A percentile compares a stretch with the other conserved stretches of the same genome.
These are phyloP conservation scores for Auxenochlorella pyrenoidosa DNA, from an alignment of 139 green algal species.

Conservation along the genomic window DNA sequence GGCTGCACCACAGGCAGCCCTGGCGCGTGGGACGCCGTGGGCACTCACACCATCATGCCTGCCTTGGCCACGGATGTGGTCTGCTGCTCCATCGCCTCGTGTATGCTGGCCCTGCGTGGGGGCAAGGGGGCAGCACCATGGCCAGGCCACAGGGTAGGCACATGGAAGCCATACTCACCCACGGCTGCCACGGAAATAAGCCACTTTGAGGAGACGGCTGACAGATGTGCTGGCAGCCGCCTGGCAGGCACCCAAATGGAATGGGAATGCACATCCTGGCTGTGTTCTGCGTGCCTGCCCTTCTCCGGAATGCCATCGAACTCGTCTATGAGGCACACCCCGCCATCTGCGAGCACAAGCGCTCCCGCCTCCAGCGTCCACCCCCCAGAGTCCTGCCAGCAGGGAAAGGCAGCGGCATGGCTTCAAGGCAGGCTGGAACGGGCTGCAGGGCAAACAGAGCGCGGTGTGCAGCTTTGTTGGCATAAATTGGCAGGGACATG, in stretches of 20 bases:
- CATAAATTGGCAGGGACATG: too few relatives aligned
- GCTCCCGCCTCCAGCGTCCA: conserved; percentile 92
- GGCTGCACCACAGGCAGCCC: neutral
- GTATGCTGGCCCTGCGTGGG: conserved; percentile 57
- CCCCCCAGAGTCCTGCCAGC: conserved; percentile 13
- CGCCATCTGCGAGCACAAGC: conserved; percentile 87
- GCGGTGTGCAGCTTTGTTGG: too few relatives aligned
- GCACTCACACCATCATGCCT: conserved; percentile 72
- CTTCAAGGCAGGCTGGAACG: too few relatives aligned
- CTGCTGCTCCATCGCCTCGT: conserved; percentile 98
- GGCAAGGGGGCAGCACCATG: too few relatives aligned
- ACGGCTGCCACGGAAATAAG: too few relatives aligned
- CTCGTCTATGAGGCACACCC: conserved; percentile 92
- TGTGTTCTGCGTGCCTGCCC: conserved; percentile 59
- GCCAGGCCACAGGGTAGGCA: too few relatives aligned
- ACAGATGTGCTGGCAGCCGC: too few relatives aligned
- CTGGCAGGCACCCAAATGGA: too few relatives aligned
- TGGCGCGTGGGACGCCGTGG: neutral
- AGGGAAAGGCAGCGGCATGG: neutral
- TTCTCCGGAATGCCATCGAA: conserved; percentile 82
- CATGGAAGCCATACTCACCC: too few relatives aligned
- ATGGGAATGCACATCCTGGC: too few relatives aligned
- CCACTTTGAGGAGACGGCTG: too few relatives aligned
- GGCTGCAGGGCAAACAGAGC: too few relatives aligned
- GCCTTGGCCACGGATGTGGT: conserved; percentile 93